Evolutionary conservation across 2,329 filamentous ascomycete genomes (phyloP).

Genomic region (Clarireedia monteithiana): DNA sequence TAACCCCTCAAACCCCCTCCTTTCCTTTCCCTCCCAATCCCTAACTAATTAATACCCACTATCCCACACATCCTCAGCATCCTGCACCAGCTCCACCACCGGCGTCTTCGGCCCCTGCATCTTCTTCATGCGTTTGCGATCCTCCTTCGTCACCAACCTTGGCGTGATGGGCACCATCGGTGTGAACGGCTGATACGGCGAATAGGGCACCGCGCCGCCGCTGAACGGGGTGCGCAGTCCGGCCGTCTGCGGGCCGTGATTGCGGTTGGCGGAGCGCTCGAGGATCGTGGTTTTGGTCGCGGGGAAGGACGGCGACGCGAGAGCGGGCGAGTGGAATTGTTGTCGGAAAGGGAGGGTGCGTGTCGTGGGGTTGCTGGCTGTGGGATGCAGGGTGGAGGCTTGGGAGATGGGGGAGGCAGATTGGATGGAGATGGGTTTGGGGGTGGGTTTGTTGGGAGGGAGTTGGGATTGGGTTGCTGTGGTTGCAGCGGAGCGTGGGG

Average conservation of each 20-base stretch:
- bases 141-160: constrained; percentile 61
- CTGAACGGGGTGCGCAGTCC: constrained; percentile 54
- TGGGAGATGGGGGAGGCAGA: neutral
- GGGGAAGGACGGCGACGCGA: constrained; percentile 34
- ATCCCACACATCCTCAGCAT: constrained; percentile 55
- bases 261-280: constrained; percentile 45
- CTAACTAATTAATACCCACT: constrained; percentile 21
- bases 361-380: constrained; percentile 17
- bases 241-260: constrained; percentile 36
- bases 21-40: too few species aligned
- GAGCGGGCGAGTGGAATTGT: constrained; percentile 49
- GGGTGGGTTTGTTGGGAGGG: constrained; percentile 7
- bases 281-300: constrained; percentile 57
- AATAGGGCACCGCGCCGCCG: constrained; percentile 59
- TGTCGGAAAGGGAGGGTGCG: constrained; percentile 51
- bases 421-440: neutral
- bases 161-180: constrained; percentile 70
- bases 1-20: too few species aligned
- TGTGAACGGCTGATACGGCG: constrained; percentile 72
- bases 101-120: constrained; percentile 50
- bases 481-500: constrained; percentile 16
- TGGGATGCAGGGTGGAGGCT: constrained; percentile 7
- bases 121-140: constrained; percentile 61
- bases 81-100: constrained; percentile 53
- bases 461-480: neutral